Base-by-base conservation (phyloP, 352 stramenopile genomes). In the Phytophthora sp. region DNA sequence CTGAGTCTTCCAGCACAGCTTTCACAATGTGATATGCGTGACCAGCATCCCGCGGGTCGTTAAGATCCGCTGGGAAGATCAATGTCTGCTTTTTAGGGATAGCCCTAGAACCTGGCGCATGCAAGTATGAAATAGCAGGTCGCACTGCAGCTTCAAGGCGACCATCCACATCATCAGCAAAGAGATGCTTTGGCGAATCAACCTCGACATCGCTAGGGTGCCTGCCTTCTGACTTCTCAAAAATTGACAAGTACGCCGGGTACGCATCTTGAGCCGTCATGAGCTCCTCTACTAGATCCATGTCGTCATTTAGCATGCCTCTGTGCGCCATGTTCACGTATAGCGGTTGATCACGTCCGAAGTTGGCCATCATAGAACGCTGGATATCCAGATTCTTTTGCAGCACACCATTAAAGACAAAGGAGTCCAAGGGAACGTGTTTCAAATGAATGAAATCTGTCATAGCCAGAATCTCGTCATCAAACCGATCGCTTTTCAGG, bases 341-440 rank as follows among this genome's bases (percentile, higher is more conserved):
- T 4, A 91, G 45, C 5, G 61, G 67, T 48, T 98, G 91, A 46
- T 98, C 92, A 50, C 85, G 72, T 2, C 83, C 82, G 23, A 97
- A 78, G 46, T 90, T 74, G 5, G 51, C 54, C 82, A 97, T 94
- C 43, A 97, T 76, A 2, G 86, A 69, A 28, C 66, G 70, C 66
- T 96, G 79, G 28, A 96, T 44, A 27, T 93, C 78, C 15, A 91
- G 44, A 37, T 84, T 72, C 12, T 72, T 81, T 28, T 82, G 76
- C 4, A 97, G 38, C 28, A 97, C 76, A 28, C 92, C 92, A 58
- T 98, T 98, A 32, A 98, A 91, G 7, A 93, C 63, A 28, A 84
- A 83, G 7, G 69, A 94, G 20, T 83, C 74, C 15, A 95, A 58
- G 20, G 81, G 84, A 26, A 97, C 28, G 45, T 95, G 84, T 69